phyloP scores from a whole-genome alignment of 805 yeast genomes.

The Saturnispora sekii region DNA sequence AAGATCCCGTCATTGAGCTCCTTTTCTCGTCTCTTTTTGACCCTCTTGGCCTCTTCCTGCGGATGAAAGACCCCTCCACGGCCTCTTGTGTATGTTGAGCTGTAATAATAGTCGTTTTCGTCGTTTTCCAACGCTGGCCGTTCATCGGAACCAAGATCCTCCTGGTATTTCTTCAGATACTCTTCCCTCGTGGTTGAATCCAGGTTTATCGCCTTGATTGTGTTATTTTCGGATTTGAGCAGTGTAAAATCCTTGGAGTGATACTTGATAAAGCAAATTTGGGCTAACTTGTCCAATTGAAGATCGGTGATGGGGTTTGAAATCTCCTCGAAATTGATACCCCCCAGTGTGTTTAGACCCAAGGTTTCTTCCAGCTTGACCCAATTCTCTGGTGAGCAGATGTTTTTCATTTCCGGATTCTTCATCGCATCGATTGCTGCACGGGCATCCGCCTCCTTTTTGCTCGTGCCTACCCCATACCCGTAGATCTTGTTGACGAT shows the following conservation, averaged over 20 bases:
- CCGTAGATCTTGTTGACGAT: conserved; percentile 62
- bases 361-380: conserved; percentile 9
- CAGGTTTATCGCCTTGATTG: conserved; percentile 3
- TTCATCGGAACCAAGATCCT: not conserved
- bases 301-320: not conserved
- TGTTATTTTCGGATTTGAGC: conserved; percentile 11
- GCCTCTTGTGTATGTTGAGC: conserved; percentile 9
- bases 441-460: conserved; percentile 66
- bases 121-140: not conserved
- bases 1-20: conserved; percentile 9
- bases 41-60: conserved; percentile 6
- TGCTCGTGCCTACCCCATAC: conserved; percentile 55
- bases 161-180: no score
- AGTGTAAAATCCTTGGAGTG: conserved; percentile 8
- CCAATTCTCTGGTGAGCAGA: conserved; percentile 12
- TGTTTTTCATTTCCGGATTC: conserved; percentile 11
- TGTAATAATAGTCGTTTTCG: conserved; percentile 3
- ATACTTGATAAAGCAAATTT: conserved; percentile 9
- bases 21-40: conserved; percentile 2
- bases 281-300: conserved; percentile 6
- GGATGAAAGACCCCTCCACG: conserved; percentile 12
- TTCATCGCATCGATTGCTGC: conserved; percentile 68
- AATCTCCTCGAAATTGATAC: conserved; percentile 10
- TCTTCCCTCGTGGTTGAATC: no score
- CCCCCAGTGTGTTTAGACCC: conserved; percentile 11